Evolutionary conservation across 495 filamentous ascomycete genomes (phyloP).

Genomic region (Massariosphaeria phaeospora): DNA sequence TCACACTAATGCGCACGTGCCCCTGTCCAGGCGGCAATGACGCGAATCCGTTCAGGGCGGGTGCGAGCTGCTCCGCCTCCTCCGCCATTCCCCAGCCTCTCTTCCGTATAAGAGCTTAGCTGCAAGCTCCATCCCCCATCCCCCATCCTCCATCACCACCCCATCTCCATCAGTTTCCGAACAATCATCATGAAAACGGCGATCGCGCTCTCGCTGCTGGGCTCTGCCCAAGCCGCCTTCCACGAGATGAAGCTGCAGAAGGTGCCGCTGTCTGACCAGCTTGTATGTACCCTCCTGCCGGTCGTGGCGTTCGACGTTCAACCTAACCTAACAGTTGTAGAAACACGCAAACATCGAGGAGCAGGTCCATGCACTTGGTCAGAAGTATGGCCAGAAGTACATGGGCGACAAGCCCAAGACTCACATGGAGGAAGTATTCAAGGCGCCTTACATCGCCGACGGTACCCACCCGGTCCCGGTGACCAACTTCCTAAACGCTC

Average conservation of each 20-base stretch:
- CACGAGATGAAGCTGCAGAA: constrained; percentile 98
- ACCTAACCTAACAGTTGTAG: too few relatives aligned
- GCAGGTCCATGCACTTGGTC: constrained; percentile 75
- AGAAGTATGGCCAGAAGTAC: constrained; percentile 93
- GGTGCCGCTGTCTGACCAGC: constrained; percentile 83
- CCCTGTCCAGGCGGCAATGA: constrained; percentile 1
- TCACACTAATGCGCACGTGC: constrained; percentile 10
- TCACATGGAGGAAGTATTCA: constrained; percentile 71
- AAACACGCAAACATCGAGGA: constrained; percentile 70
- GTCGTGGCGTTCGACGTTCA: too few relatives aligned
- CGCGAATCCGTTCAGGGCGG: background rate
- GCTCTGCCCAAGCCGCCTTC: constrained; percentile 73
- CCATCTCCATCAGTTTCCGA: constrained; percentile 3
- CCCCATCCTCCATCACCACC: background rate
- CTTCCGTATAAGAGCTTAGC: too few relatives aligned
- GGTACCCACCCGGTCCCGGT: constrained; percentile 79
- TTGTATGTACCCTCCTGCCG: too few relatives aligned
- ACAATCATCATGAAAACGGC: constrained; percentile 67
- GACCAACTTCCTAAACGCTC: constrained; percentile 97
- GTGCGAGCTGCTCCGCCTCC: background rate
- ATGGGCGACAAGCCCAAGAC: constrained; percentile 73
- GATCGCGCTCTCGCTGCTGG: constrained; percentile 72
- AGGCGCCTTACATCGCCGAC: constrained; percentile 61
- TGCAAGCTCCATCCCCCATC: background rate
- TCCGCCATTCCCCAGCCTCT: background rate